Evolutionary conservation across 1,284 basidiomycete species (phyloP).

Genomic region (Erythrobasidium hasegawianum): DNA sequence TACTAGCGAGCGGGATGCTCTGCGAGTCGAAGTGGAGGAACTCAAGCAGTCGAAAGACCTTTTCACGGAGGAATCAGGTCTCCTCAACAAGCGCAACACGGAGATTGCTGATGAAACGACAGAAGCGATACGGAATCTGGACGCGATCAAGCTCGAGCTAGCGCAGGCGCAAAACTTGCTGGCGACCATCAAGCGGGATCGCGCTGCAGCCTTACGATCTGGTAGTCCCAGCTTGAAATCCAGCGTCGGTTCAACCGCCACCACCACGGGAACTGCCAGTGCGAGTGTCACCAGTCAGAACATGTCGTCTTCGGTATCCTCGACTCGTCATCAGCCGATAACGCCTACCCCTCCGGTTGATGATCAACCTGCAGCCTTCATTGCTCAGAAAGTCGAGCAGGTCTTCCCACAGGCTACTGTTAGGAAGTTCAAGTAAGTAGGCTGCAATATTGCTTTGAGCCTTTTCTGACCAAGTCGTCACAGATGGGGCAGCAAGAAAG

Average conservation of each 20-base stretch:
- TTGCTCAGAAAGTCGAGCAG: slow-evolving; percentile 26
- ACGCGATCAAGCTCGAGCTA: slow-evolving; percentile 53
- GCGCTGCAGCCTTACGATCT: slow-evolving; percentile 3
- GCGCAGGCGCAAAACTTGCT: slow-evolving; percentile 39
- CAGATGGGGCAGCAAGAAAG: slow-evolving; percentile 36
- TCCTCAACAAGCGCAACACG: slow-evolving; percentile 85
- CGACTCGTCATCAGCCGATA: slow-evolving; percentile 33
- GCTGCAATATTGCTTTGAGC: background rate
- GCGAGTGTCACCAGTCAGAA: background rate
- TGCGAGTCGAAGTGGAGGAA: slow-evolving; percentile 78
- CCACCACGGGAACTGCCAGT: background rate
- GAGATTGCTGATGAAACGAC: slow-evolving; percentile 80
- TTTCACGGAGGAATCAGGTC: slow-evolving; percentile 84
- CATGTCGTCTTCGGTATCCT: background rate
- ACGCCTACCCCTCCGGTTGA: slow-evolving; percentile 8
- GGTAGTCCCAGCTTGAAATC: slow-evolving; percentile 3
- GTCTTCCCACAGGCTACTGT: slow-evolving; percentile 20
- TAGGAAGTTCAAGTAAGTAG: slow-evolving; percentile 28
- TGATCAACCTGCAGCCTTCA: slow-evolving; percentile 19
- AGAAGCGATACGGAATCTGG: slow-evolving; percentile 71
- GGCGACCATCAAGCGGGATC: slow-evolving; percentile 44
- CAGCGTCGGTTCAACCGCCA: background rate
- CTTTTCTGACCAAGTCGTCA: background rate
- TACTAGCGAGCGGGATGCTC: slow-evolving; percentile 70
- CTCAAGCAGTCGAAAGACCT: slow-evolving; percentile 80